Evolutionary conservation across 1,284 basidiomycete species (phyloP), one percentile per base, ranked within the genome.

Genomic region (Ceratobasidium sp.): DNA sequence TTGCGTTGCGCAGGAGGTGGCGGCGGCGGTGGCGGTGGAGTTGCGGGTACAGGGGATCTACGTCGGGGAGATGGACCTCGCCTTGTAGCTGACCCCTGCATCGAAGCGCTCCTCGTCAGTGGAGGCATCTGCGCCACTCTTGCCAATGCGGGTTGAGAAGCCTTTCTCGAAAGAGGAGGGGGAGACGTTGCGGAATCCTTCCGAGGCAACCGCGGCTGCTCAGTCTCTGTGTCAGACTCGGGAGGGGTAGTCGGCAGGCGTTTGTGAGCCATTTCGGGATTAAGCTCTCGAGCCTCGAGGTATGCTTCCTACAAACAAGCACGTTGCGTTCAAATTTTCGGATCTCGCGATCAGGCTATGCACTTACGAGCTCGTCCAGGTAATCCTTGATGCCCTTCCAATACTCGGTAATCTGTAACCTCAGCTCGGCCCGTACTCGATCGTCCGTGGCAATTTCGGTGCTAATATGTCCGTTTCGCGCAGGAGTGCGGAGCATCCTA

Each of bases 331-430:
- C 54, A 65, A 22, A 17, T 35, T 40, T 4, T 10, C 17, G 4
- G 6, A 10, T 42, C 27, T 45, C 25, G 55, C 32, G 52, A 3
- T 17, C 15, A 50, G 38, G 13, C 13, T 31, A 32, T 35, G 15
- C 10, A 78, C 86, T 54, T 72, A 87, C 87, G 70, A 90, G 77
- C 72, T 81, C 80, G 73, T 87, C 85, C 71, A 90, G 79, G 75
- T 86, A 82, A 68, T 86, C 84, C 0, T 84, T 80, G 15, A 90
- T 77, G 15, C 82, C 81, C 73, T 86, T 84, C 87, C 87, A 90
- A 85, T 87, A 90, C 35, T 73, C 74, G 75, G 81, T 83, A 67
- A 90, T 89, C 75, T 90, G 86, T 56, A 80, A 78, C 69, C 86
- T 77, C 20, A 90, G 76, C 4, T 77, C 73, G 47, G 13, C n/a